Evolutionary conservation across 768 basidiomycete species (phyloP).

Genomic region (Boletus subcaerulescens): DNA sequence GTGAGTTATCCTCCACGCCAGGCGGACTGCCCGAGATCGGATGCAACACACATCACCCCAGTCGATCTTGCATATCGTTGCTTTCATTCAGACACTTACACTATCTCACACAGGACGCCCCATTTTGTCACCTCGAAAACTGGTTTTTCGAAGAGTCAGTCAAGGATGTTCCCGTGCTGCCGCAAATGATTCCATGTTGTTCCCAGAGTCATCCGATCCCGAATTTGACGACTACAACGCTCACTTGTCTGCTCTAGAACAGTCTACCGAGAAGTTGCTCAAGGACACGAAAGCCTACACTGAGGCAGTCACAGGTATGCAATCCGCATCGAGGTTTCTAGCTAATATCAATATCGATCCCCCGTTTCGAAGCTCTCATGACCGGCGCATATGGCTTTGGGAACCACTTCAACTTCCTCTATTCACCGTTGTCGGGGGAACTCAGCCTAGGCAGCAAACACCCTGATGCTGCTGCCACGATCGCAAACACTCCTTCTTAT

Average conservation of each 20-base stretch:
- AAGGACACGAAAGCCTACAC: slow-evolving; percentile 90
- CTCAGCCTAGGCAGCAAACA: slow-evolving; percentile 76
- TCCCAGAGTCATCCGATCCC: slow-evolving; percentile 72
- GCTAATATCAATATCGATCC: slow-evolving; percentile 1
- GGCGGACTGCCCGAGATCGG: background rate
- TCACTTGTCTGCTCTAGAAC: slow-evolving; percentile 74
- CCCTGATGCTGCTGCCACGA: slow-evolving; percentile 73
- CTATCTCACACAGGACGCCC: slow-evolving; percentile 62
- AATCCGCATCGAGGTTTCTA: background rate
- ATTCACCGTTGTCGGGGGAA: slow-evolving; percentile 69
- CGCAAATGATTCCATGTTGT: slow-evolving; percentile 2
- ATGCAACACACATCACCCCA: background rate
- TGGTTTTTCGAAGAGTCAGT: slow-evolving; percentile 91
- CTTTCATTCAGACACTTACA: slow-evolving; percentile 9
- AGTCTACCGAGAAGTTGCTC: slow-evolving; percentile 81
- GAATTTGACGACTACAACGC: slow-evolving; percentile 88
- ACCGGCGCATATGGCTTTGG: slow-evolving; percentile 61
- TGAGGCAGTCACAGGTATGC: slow-evolving; percentile 70
- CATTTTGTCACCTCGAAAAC: slow-evolving; percentile 84
- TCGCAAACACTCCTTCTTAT: slow-evolving; percentile 73
- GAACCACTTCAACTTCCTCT: slow-evolving; percentile 58
- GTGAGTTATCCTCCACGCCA: slow-evolving; percentile 37
- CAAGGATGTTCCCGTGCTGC: background rate
- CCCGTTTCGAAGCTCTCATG: slow-evolving; percentile 51
- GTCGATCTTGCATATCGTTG: slow-evolving; percentile 2